Percentiles rank a stretch among this genome's conserved stretches.
Evolutionary conservation across 306 rosid genomes (phyloP).

Genomic region (Castanea crenata): DNA sequence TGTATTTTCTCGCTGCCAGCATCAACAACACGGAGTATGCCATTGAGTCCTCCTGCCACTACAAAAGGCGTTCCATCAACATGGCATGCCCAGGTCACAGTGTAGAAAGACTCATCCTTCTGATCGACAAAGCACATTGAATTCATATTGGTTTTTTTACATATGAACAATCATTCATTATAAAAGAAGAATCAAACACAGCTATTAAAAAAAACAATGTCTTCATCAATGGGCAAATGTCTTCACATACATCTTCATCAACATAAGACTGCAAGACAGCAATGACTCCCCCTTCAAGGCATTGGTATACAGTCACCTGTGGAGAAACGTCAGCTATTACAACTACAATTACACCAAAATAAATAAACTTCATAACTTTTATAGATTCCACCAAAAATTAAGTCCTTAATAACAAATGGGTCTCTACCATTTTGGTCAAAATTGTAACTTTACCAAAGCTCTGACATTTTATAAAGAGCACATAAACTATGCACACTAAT

Average conservation of each 20-base stretch:
- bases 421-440: no score
- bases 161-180: neutral
- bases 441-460: neutral
- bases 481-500: neutral
- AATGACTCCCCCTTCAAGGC: constrained; percentile 81
- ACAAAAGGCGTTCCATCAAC: constrained; percentile 63
- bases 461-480: neutral
- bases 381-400: neutral
- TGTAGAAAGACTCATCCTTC: constrained; percentile 98
- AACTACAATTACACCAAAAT: neutral
- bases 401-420: neutral
- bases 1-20: constrained; percentile 80
- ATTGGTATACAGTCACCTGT: constrained; percentile 77
- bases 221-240: neutral
- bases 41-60: constrained; percentile 93
- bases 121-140: constrained; percentile 57
- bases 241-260: constrained; percentile 83
- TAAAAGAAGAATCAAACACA: no score
- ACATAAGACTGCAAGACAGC: constrained; percentile 89
- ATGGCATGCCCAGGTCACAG: constrained; percentile 84
- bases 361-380: neutral
- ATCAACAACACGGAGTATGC: constrained; percentile 76
- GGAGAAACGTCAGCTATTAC: constrained; percentile 7
- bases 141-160: constrained; percentile 15
- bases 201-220: no score